These are phyloP conservation scores for barley (Hordeum vulgare) DNA, from an alignment of 176 grass and related monocot species.

Conservation along the genomic window DNA sequence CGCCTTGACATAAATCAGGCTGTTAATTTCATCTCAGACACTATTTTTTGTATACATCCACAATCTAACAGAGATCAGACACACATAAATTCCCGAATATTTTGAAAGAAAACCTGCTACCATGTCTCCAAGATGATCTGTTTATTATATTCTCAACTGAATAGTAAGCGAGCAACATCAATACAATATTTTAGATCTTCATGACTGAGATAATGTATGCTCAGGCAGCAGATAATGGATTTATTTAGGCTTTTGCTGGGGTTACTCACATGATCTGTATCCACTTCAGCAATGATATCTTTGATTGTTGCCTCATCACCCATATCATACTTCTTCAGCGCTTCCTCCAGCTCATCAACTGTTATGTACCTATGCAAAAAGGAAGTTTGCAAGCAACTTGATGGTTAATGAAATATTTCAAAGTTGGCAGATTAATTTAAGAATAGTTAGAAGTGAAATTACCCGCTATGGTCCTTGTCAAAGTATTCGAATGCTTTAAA, in stretches of 20 bases:
- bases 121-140: neutral
- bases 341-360: slow-evolving; percentile 87
- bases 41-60: neutral
- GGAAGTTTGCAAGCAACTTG: slow-evolving; percentile 8
- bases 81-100: neutral
- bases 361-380: slow-evolving; percentile 62
- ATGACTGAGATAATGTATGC: neutral
- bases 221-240: neutral
- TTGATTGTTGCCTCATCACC: slow-evolving; percentile 89
- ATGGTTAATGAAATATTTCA: neutral
- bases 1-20: neutral
- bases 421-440: neutral
- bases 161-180: neutral
- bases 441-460: slow-evolving; percentile 14
- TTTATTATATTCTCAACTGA: neutral
- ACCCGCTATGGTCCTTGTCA: slow-evolving; percentile 92
- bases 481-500: slow-evolving; percentile 93
- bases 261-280: slow-evolving; percentile 71
- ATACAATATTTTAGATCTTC: neutral
- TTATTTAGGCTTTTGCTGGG: neutral
- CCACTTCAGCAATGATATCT: slow-evolving; percentile 98
- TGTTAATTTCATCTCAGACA: neutral
- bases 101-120: neutral
- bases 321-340: slow-evolving; percentile 90
- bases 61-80: neutral